Evolutionary conservation across 768 basidiomycete species (phyloP).

Genomic region (Kwoniella pini): DNA sequence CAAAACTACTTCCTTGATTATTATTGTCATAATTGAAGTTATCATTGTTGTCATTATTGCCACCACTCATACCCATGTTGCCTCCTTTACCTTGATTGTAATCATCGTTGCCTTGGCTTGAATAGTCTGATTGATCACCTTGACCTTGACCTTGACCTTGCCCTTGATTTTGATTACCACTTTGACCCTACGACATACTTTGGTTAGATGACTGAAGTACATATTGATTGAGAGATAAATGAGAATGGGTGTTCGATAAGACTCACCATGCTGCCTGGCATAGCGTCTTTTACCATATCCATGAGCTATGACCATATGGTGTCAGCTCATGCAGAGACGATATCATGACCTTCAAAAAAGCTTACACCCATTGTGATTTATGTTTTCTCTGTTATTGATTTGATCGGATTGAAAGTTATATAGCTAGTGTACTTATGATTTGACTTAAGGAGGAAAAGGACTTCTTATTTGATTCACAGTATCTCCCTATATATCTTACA

Average conservation of each 20-base stretch:
- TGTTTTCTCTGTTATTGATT: neutral
- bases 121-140: conserved; percentile 1
- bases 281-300: conserved; percentile 9
- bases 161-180: neutral
- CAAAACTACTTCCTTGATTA: neutral
- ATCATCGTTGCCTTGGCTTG: conserved; percentile 2
- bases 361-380: conserved; percentile 2
- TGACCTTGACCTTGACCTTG: neutral
- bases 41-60: neutral
- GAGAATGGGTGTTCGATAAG: no score
- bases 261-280: neutral
- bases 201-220: neutral
- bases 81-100: conserved; percentile 7
- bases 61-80: neutral
- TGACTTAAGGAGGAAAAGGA: no score
- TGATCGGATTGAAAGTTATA: neutral
- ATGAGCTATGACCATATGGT: no score
- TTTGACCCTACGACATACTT: neutral
- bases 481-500: no score
- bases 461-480: no score
- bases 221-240: neutral
- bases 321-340: no score
- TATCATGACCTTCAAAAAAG: no score
- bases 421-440: neutral
- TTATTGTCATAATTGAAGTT: neutral